A percentile compares a stretch with the other conserved stretches of the same genome.
phyloP scores from a whole-genome alignment of 257 asterid species.

The Ilex asprella region DNA sequence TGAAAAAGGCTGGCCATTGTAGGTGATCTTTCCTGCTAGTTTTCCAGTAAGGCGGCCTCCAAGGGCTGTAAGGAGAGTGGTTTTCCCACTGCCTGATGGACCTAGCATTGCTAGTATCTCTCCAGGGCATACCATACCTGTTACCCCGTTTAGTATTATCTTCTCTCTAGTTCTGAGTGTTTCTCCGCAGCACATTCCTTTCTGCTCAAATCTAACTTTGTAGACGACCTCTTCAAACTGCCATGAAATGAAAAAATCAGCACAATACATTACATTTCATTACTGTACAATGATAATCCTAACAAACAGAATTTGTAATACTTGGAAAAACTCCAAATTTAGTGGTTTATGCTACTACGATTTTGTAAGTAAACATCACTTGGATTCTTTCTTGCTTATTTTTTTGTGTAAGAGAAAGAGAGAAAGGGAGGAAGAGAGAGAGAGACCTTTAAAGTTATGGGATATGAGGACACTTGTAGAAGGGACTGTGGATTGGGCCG shows the following conservation, averaged over 20 bases:
- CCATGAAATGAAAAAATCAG: background rate
- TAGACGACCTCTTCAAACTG: background rate
- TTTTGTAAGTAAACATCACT: background rate
- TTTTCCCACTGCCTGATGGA: background rate
- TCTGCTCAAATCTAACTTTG: no score
- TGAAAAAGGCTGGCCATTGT: background rate
- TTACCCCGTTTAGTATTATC: background rate
- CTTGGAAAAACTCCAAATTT: background rate
- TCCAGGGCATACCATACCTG: background rate
- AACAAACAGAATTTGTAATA: background rate
- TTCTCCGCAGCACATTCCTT: background rate
- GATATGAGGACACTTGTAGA: conserved; percentile 32
- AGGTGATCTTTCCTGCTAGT: background rate
- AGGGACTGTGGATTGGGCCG: conserved; percentile 43
- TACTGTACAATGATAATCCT: background rate
- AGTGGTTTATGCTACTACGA: background rate
- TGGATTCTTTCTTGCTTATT: background rate
- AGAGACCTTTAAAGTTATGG: conserved; percentile 68
- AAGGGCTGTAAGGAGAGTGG: background rate
- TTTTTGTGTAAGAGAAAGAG: conserved; percentile 1
- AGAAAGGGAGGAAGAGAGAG: conserved; percentile 15
- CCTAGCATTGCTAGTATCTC: background rate
- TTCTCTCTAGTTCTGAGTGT: background rate
- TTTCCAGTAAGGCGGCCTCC: background rate
- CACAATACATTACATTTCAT: background rate